Evolutionary conservation across 2,329 filamentous ascomycete species (phyloP), one percentile per base, ranked within the genome.

Genomic region (Phoma sp.): DNA sequence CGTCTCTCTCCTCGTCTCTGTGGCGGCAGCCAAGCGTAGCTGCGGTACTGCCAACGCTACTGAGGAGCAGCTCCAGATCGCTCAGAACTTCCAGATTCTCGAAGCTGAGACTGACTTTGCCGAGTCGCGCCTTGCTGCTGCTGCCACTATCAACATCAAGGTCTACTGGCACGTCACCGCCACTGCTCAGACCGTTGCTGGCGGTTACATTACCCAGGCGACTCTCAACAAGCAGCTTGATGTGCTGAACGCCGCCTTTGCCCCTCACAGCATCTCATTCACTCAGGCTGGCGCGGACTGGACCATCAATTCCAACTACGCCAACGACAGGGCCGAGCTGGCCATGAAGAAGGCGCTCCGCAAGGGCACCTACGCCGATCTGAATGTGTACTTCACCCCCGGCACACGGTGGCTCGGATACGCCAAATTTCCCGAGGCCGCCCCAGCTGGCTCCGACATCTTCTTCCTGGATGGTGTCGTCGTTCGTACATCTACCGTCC

Each of bases 141-240:
- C 60, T 20, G 53, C 60, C n/a, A 61, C 47, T 7, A 62, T 70
- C 47, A 59, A 52, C 34, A 36, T 76, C 43, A 54, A 67, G 14
- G 68, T 69, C 37, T 75, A 72, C 48, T 72, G 71, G 59, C 72
- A 76, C 50, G 67, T 75, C 42, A 59, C 75, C 32, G 64, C 67
- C n/a, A 57, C 55, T 7, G 63, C 61, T 7, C 58, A 42, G 25
- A 30, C 50, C 11, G 53, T 56, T 45, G 43, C 47, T 17, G 39
- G 47, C 17, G 53, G 57, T 6, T 59, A 53, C 40, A 33, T 59
- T 20, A 55, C 59, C 21, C 57, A 60, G 36, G 47, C 53, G 7
- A 34, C 47, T 1, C 45, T 59, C 11, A 32, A 28, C 39, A 37
- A 34, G 36, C 59, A 65, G 45, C 43, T 57, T 39, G 42, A 18